These are phyloP conservation scores for Haplosporangium sp. DNA, from an alignment of 371 early-diverging fungal genomes.

Conservation along the genomic window DNA sequence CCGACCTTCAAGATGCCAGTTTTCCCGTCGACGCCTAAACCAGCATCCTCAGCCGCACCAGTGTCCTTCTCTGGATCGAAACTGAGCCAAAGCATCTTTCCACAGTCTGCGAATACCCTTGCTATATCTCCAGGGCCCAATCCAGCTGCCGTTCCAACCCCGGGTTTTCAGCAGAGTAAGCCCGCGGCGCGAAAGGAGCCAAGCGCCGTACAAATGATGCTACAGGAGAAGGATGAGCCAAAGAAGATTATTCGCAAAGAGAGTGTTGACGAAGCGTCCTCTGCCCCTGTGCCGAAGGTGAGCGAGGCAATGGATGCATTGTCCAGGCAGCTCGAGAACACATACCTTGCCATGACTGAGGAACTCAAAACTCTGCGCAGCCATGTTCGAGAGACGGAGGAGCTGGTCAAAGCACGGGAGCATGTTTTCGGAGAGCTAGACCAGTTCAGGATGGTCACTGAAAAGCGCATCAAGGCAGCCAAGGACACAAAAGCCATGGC, in stretches of 20 bases:
- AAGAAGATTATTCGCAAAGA: conserved; percentile 27
- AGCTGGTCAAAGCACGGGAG: conserved; percentile 47
- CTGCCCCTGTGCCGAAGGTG: conserved; percentile 35
- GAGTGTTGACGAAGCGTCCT: conserved; percentile 13
- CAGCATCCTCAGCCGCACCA: conserved; percentile 6
- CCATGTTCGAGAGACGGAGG: conserved; percentile 45
- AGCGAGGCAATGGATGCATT: conserved; percentile 50
- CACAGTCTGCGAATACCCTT: background rate
- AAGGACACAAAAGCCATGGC: conserved; percentile 19
- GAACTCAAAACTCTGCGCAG: conserved; percentile 37
- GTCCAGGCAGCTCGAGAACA: conserved; percentile 48
- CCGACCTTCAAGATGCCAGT: background rate
- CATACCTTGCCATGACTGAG: conserved; percentile 46
- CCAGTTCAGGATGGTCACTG: conserved; percentile 29
- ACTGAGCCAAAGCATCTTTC: conserved; percentile 5
- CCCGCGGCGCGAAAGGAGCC: conserved; percentile 7
- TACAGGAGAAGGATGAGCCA: conserved; percentile 28
- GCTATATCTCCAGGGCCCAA: conserved; percentile 12
- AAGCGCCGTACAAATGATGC: conserved; percentile 23
- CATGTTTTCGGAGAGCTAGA: conserved; percentile 49
- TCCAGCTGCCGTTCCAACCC: conserved; percentile 25
- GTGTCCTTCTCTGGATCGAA: background rate
- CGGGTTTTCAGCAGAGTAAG: conserved; percentile 30
- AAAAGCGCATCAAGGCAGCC: conserved; percentile 36
- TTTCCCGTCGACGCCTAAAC: background rate